These are phyloP conservation scores for Pythium scleroteichum DNA, from an alignment of 352 stramenopile genomes.

Conservation along the genomic window DNA sequence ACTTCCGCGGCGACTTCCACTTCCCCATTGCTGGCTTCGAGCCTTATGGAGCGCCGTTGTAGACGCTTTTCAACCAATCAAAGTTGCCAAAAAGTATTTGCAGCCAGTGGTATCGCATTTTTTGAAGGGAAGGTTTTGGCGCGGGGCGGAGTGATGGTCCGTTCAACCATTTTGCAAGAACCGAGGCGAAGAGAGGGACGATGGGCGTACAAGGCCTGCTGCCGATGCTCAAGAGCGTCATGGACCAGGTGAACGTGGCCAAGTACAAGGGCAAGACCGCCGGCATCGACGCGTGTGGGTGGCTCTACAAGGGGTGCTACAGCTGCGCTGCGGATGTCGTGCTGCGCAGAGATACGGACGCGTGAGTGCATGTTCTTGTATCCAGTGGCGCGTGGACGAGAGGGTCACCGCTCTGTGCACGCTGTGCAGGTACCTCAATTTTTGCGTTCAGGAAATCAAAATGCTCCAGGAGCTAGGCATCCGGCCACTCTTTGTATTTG, in stretches of 20 bases:
- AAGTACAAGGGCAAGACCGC: constrained; percentile 77
- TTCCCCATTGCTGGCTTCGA: constrained; percentile 72
- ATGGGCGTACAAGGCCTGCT: constrained; percentile 47
- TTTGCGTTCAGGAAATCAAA: constrained; percentile 87
- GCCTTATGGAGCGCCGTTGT: constrained; percentile 64
- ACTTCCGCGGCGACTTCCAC: constrained; percentile 74
- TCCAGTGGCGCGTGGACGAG: background rate
- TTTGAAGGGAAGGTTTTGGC: constrained; percentile 12
- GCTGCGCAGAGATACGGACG: constrained; percentile 48
- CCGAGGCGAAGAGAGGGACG: constrained; percentile 4
- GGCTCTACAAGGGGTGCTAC: constrained; percentile 92
- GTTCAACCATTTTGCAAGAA: constrained; percentile 19
- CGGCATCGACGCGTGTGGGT: constrained; percentile 68
- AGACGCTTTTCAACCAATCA: constrained; percentile 24
- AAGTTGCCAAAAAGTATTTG: background rate
- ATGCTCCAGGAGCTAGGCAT: constrained; percentile 83
- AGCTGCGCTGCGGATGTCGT: constrained; percentile 86
- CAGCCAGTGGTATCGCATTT: constrained; percentile 9
- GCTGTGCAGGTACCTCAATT: constrained; percentile 73
- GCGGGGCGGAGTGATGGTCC: constrained; percentile 26
- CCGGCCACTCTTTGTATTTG: constrained; percentile 92
- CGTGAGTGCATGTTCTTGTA: constrained; percentile 29
- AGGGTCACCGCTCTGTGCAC: background rate
- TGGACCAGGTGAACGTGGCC: constrained; percentile 67
- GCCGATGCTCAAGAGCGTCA: constrained; percentile 76